Base-by-base conservation (phyloP, 768 basidiomycete species). In the Lactifluus piperatus region DNA sequence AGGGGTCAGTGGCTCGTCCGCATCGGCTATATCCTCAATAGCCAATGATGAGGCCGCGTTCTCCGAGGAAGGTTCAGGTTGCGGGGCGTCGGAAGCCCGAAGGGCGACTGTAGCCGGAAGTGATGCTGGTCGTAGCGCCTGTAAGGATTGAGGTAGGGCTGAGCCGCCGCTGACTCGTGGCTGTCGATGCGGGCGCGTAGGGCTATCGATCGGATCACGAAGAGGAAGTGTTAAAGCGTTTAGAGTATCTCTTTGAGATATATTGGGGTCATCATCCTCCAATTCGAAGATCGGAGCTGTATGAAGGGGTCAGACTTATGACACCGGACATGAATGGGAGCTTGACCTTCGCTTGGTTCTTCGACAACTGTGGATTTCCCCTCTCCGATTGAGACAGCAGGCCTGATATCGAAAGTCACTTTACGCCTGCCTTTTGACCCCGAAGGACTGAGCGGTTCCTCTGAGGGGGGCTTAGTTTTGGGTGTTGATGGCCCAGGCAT, bases 401-500 rank as follows among this genome's bases (percentile, higher is more conserved):
- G 79, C 67, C 84, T 74, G 50, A 85, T 79, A 62, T 89, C 80
- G 65, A 90, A 90, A 9, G 85, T 87, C 30, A 90, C 85, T 69
- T 82, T 86, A 60, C 81, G 76, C 70, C 83, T 87, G 51, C 76
- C 73, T 75, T 74, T 86, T 74, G 68, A 56, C 30, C 56, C 52
- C 34, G 54, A 46, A 10, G 64, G 53, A 46, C 63, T 65, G 9
- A 64, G 57, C 11, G 37, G 18, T 13, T 47, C 59, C 24, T 60
- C 54, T n/a, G 30, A 34, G 18, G 22, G 18, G 18, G 37, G 44
- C 29, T 51, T 56, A n/a, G 32, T 56, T n/a, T 56, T 32, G 18
- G 60, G 32, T 20, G 60, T 52, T 34, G 60, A 56, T 27, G 60
- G 60, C 5, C 49, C 54, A 4, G 54, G 37, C 29, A 41, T 34